Percentiles rank a stretch among this genome's conserved stretches.
These are phyloP conservation scores for Arctostaphylos glauca DNA, from an alignment of 148 eudicot species.

Conservation along the genomic window DNA sequence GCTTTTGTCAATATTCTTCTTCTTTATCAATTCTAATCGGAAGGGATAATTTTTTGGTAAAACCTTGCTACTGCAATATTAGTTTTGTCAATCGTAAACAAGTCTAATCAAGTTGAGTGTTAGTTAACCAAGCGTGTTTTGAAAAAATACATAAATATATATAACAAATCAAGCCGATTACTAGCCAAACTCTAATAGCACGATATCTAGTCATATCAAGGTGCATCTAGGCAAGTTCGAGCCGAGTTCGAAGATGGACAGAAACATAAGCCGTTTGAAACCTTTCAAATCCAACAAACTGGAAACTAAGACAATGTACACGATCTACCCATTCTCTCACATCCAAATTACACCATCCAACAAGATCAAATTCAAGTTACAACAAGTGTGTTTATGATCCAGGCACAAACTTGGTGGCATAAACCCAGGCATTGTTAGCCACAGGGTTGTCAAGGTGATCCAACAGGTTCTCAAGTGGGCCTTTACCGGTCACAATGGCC, in stretches of 20 bases:
- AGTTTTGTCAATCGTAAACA: neutral
- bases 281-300: neutral
- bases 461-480: conserved; percentile 54
- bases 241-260: neutral
- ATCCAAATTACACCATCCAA: neutral
- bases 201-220: neutral
- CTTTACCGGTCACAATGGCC: neutral
- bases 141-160: neutral
- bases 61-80: too few species aligned
- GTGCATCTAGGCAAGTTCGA: neutral
- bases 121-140: neutral
- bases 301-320: conserved; percentile 3
- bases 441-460: conserved; percentile 65
- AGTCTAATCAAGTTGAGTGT: neutral
- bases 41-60: too few species aligned
- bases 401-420: conserved; percentile 17
- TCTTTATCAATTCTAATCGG: too few species aligned
- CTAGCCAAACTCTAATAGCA: neutral
- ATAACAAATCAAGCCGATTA: neutral
- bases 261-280: neutral
- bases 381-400: neutral
- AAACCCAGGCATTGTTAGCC: conserved; percentile 19
- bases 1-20: too few species aligned
- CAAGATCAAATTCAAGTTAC: neutral
- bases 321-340: neutral